Percentiles rank a stretch among this genome's conserved stretches.
Evolutionary conservation across 495 filamentous ascomycete species (phyloP).

Genomic region (Peziza echinospora): DNA sequence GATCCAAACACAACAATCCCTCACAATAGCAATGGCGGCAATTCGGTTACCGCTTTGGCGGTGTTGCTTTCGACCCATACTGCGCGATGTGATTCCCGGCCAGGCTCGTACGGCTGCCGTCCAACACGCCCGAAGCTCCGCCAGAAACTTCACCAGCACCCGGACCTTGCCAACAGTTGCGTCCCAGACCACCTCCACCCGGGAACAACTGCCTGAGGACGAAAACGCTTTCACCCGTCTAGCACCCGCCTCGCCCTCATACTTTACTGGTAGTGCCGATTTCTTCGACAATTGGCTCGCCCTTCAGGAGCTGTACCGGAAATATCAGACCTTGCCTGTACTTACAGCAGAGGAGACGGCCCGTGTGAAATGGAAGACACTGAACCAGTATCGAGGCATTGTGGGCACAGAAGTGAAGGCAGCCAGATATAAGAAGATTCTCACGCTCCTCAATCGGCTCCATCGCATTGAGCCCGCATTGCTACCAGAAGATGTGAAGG

Average conservation of each 20-base stretch:
- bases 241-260: slow-evolving; percentile 67
- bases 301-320: slow-evolving; percentile 45
- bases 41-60: slow-evolving; percentile 1
- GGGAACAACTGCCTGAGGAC: too few species aligned
- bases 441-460: slow-evolving; percentile 53
- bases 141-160: too few species aligned
- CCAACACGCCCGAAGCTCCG: background rate
- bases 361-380: slow-evolving; percentile 63
- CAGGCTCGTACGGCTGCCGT: background rate
- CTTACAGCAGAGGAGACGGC: slow-evolving; percentile 42
- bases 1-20: slow-evolving; percentile 4
- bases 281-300: slow-evolving; percentile 71
- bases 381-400: slow-evolving; percentile 49
- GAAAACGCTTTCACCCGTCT: slow-evolving; percentile 53
- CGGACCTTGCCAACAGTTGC: too few species aligned
- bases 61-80: slow-evolving; percentile 1
- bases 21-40: background rate
- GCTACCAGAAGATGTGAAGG: slow-evolving; percentile 43
- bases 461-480: slow-evolving; percentile 68
- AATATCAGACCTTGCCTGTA: slow-evolving; percentile 48
- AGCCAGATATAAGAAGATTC: slow-evolving; percentile 53
- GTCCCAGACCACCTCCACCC: too few species aligned
- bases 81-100: background rate
- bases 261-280: slow-evolving; percentile 66
- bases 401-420: slow-evolving; percentile 58